phyloP scores from a whole-genome alignment of 305 asterid species.

The Salvia sclarea region DNA sequence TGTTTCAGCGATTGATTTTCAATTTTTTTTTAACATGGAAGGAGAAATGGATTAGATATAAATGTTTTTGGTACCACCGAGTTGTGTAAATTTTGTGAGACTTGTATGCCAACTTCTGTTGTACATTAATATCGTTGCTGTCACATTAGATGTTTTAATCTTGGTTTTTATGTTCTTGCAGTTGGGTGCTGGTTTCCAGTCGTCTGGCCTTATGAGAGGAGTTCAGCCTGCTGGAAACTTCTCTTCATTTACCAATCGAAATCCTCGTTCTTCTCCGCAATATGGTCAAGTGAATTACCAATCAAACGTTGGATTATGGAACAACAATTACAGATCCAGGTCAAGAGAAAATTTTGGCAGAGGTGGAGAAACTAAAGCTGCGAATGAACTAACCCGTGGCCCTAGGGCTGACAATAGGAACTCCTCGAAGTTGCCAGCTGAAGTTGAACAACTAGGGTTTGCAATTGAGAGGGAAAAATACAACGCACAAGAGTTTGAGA shows the following conservation, averaged over 20 bases:
- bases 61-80: neutral
- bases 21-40: neutral
- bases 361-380: conserved; percentile 50
- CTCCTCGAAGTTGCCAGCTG: conserved; percentile 39
- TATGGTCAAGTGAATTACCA: conserved; percentile 48
- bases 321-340: conserved; percentile 46
- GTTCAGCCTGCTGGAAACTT: conserved; percentile 46
- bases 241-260: conserved; percentile 43
- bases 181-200: conserved; percentile 52
- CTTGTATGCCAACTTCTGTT: neutral
- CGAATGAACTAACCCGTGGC: conserved; percentile 68
- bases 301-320: conserved; percentile 49
- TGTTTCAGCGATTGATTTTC: neutral
- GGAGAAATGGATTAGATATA: neutral
- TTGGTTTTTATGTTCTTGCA: conserved; percentile 44
- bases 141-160: conserved; percentile 8
- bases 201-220: conserved; percentile 47
- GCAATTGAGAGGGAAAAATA: conserved; percentile 47
- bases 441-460: conserved; percentile 43
- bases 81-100: neutral
- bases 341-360: conserved; percentile 48
- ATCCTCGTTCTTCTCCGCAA: conserved; percentile 44
- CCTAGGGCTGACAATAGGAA: conserved; percentile 59
- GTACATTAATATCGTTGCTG: neutral
- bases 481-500: conserved; percentile 52